Conservation (phyloP, 768 basidiomycete species). For the Asterophora lycoperdoides region DNA sequence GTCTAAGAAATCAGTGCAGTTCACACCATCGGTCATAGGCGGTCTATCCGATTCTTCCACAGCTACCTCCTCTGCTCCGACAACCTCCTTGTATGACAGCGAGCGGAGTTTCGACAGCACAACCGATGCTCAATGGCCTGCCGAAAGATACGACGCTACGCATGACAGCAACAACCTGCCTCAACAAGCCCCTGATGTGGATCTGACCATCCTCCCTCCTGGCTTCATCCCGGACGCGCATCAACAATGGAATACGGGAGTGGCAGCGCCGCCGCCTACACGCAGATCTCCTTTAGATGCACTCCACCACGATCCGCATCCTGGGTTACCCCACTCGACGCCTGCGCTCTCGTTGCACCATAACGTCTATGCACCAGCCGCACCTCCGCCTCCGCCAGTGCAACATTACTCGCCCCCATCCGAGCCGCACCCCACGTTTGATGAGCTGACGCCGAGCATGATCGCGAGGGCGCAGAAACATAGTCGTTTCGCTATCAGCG, state of each 20-base stretch:
- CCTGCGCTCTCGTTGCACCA: conserved; percentile 12
- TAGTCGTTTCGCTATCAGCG: conserved; percentile 87
- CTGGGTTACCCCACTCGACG: conserved; percentile 7
- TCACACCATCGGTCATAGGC: conserved; percentile 42
- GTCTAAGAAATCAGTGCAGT: conserved; percentile 43
- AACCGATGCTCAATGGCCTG: neutral
- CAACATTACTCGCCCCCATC: conserved; percentile 19
- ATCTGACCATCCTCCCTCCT: conserved; percentile 11
- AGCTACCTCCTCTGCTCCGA: conserved; percentile 17
- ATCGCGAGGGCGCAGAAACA: conserved; percentile 85
- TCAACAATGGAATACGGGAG: conserved; percentile 5
- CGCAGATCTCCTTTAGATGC: neutral
- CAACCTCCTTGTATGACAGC: conserved; percentile 18
- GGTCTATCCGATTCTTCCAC: conserved; percentile 20
- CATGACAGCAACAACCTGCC: conserved; percentile 1
- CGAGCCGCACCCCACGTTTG: conserved; percentile 26
- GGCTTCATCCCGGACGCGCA: conserved; percentile 17
- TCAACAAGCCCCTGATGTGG: conserved; percentile 1
- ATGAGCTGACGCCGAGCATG: conserved; percentile 60
- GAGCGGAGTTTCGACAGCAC: neutral
- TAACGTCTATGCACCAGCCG: conserved; percentile 6
- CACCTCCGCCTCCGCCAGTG: conserved; percentile 17
- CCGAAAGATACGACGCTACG: neutral
- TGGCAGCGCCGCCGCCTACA: neutral
- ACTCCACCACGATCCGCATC: conserved; percentile 2